Base-by-base conservation (phyloP, 2,329 filamentous ascomycete species). In the Aspergillus fructus region DNA sequence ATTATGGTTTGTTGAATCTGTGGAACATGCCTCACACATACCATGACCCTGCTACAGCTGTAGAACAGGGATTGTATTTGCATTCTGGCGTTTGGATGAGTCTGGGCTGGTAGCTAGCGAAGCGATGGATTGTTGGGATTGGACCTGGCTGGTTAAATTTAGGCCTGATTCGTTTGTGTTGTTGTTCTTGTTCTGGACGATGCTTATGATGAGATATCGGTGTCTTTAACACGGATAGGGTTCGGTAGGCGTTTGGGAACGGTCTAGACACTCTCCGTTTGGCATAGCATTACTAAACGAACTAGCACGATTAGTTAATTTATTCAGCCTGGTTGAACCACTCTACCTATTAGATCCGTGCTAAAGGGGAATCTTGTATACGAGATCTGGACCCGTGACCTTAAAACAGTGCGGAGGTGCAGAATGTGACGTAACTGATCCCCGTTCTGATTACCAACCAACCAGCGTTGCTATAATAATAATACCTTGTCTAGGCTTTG, bases 41-140 rank as follows among this genome's bases (percentile, higher is more conserved):
- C 27, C 40, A 34, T 33, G 47, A 45, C 30, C 55, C 51, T 43
- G 17, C 27, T 41, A 33, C 34, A 11, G 30, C 21, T 49, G 37
- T 53, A 54, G 27, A 30, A 30, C 27, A 30, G 34, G 50, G 56
- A 50, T 27, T 54, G 46, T 49, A 47, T 58, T 54, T 58, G 56
- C 56, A 58, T 58, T 50, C 17, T 58, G 56, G 56, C 50, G 56
- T 58, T 58, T 50, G 40, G 53, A 56, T 49, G 34, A 33, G 30
- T 24, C 43, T 37, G 34, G 34, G 15, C 12, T 37, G 34, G 34
- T 37, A n/a, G 34, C 12, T 37, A 37, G 34, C 13, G 8, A 52
- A 23, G 23, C 19, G 39, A 43, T 34, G 37, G 37, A 17, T 30
- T 30, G 17, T 50, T 39, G 47, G 37, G 24, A 41, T 9, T 50